A percentile compares a stretch with the other conserved stretches of the same genome.
phyloP scores from a whole-genome alignment of 2,329 filamentous ascomycete genomes.

The Venturia oleaginea region DNA sequence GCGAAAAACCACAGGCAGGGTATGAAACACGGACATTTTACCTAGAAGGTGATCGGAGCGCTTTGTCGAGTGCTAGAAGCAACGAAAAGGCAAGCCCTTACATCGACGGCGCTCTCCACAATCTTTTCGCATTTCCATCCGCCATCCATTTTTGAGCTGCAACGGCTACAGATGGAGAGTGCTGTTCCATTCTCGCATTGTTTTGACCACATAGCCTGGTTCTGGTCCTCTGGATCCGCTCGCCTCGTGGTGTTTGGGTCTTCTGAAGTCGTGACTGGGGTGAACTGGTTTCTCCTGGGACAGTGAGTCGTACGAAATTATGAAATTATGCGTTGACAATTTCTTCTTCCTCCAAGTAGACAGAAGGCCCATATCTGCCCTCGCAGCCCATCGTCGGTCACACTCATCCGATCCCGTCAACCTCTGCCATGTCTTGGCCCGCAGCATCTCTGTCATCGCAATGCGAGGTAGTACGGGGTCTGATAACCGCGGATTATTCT shows the following conservation, averaged over 20 bases:
- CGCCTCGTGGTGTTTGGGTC: not conserved
- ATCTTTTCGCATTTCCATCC: not conserved
- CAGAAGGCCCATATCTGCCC: not conserved
- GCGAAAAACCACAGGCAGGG: not conserved
- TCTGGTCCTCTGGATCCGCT: not conserved
- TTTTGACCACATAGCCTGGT: not conserved
- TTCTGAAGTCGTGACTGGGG: not conserved
- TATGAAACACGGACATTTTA: conserved; percentile 2
- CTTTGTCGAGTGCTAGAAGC: not conserved
- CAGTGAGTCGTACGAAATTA: not conserved
- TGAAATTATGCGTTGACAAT: not conserved
- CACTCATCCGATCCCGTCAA: not conserved
- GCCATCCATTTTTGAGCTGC: not conserved
- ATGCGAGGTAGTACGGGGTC: not conserved
- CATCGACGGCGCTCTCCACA: not conserved
- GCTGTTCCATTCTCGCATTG: not conserved
- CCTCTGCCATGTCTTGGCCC: not conserved
- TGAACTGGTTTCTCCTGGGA: not conserved
- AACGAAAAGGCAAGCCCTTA: not conserved
- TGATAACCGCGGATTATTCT: not conserved
- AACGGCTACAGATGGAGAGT: not conserved
- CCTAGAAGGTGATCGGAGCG: not conserved
- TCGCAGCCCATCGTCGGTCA: not conserved
- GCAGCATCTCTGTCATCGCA: not conserved
- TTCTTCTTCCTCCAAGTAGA: not conserved